Base-by-base conservation (phyloP, 495 filamentous ascomycete species). In the Saxophila tyrrhenica region DNA sequence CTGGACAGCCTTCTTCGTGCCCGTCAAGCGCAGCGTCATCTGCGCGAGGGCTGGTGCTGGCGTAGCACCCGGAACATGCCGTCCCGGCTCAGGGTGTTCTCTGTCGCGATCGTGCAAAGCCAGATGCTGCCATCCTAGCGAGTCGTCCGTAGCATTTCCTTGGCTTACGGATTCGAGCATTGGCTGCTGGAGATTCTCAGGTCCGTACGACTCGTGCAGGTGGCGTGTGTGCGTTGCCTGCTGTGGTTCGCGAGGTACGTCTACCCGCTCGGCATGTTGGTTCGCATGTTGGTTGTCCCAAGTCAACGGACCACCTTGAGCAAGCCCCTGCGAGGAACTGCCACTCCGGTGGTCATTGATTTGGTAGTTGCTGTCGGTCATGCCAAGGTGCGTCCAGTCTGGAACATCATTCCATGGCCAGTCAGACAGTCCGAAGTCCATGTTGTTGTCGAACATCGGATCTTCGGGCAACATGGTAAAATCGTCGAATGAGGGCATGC, bases 401-500 rank as follows among this genome's bases (percentile, higher is more conserved):
- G 16, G 23, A 11, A 25, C 22, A n/a, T 49, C 47, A 25, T 20
- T 32, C 21, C 17, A 11, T 15, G 29, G 38, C 24, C 48, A 51
- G 22, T 49, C 10, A 5, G n/a, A n/a, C n/a, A 5, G 25, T 35
- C 17, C 20, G 11, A 48, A 7, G 24, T 48, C 23, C 16, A 17
- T 44, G 41, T 44, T 44, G 45, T 23, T 48, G 13, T 15, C 42
- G 19, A 45, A 15, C 42, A 21, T 45, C 13, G 42, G 15, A 21
- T 58, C 57, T 10, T 55, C 39, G 1, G 47, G 43, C 15, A 46
- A 15, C 23, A 38, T 45, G 38, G 39, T 41, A 19, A 51, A 55
- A 24, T 56, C 48, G n/a, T 60, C 57, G 43, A 60, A 60, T 7
- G 55, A 52, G 2, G 45, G 20, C 13, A 23, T 48, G 39, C 11